Evolutionary conservation across 129 eudicot genomes (phyloP).

Genomic region (Kitagawia praeruptora): DNA sequence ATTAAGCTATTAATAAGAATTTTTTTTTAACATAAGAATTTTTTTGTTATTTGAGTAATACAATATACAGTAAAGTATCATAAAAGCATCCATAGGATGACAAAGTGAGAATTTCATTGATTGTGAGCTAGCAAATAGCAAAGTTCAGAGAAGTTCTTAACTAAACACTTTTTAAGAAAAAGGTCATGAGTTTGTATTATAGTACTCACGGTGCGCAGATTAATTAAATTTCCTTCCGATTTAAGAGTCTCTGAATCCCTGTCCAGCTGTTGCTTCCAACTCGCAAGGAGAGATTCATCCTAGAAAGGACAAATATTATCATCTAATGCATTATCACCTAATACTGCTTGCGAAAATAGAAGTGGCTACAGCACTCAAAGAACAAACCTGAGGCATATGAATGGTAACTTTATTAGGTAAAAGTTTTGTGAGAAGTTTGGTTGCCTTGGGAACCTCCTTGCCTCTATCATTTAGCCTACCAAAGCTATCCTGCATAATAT

Average conservation of each 20-base stretch:
- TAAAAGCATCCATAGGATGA: not conserved
- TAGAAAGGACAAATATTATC: constrained; percentile 17
- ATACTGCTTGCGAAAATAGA: not conserved
- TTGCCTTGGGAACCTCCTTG: constrained; percentile 66
- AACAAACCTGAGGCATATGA: constrained; percentile 87
- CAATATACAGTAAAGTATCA: not conserved
- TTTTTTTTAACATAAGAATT: not conserved
- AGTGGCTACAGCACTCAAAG: constrained; percentile 1
- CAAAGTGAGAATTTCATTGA: not conserved
- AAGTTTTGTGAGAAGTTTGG: constrained; percentile 65
- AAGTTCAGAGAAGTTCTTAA: not conserved
- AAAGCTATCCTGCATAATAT: constrained; percentile 58
- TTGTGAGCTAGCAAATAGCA: not conserved
- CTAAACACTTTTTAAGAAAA: not conserved
- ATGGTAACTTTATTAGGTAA: constrained; percentile 86
- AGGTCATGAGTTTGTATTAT: not conserved
- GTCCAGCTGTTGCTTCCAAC: constrained; percentile 79
- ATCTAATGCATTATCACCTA: constrained; percentile 6
- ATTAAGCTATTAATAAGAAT: not conserved
- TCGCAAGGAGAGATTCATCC: constrained; percentile 77
- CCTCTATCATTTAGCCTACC: constrained; percentile 70
- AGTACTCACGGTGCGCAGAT: constrained; percentile 61
- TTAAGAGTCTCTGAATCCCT: constrained; percentile 72
- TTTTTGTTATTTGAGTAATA: not conserved
- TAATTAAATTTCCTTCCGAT: constrained; percentile 58